Evolutionary conservation across 345 rosid species (phyloP).

Genomic region (Citrus hindsii): DNA sequence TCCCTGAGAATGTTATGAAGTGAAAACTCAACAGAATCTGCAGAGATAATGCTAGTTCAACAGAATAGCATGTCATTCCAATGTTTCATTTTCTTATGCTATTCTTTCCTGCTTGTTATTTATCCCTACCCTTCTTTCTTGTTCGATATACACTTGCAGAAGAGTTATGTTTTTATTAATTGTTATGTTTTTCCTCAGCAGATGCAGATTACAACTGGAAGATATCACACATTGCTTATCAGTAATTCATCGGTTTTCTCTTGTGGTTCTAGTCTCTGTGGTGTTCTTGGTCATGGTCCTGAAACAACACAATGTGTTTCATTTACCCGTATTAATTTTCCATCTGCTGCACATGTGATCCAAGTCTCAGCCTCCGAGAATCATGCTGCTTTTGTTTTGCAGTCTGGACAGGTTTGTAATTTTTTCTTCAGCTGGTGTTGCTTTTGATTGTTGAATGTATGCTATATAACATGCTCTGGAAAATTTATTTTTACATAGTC

Average conservation of each 20-base stretch:
- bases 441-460: neutral
- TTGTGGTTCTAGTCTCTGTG: constrained; percentile 85
- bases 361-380: constrained; percentile 92
- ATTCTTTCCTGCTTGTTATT: neutral
- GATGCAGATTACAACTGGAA: constrained; percentile 97
- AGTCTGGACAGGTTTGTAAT: constrained; percentile 84
- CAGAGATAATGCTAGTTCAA: neutral
- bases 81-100: neutral
- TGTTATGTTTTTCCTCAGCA: constrained; percentile 30
- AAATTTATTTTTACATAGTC: neutral
- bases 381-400: constrained; percentile 84
- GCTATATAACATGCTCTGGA: neutral
- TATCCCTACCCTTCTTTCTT: neutral
- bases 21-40: neutral
- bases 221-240: constrained; percentile 83
- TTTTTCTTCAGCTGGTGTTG: neutral
- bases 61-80: neutral
- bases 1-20: neutral
- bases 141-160: neutral
- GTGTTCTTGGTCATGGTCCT: constrained; percentile 94
- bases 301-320: constrained; percentile 90
- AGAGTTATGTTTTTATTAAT: constrained; percentile 14
- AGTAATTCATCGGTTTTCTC: constrained; percentile 83
- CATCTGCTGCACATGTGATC: constrained; percentile 51
- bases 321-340: constrained; percentile 68